Percentiles rank a stretch among this genome's conserved stretches.
Conservation (phyloP, 1,284 basidiomycete species). For the Lentinula novae-zelandiae region DNA sequence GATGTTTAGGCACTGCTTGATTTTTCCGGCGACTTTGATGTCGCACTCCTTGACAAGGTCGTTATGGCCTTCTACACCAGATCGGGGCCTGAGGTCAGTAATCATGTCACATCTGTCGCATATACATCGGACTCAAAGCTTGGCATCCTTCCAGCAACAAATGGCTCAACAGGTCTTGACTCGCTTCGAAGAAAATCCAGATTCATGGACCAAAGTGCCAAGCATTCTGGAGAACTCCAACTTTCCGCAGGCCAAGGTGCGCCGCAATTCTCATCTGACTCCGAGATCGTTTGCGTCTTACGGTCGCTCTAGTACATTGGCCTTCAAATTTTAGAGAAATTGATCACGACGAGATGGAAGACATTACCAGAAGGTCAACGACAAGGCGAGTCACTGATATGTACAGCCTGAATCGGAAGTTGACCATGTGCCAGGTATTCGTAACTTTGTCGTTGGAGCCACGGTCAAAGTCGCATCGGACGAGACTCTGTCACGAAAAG, state of each 20-base stretch:
- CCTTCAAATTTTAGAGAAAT: slow-evolving; percentile 91
- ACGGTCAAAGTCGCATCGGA: slow-evolving; percentile 93
- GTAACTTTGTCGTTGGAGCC: slow-evolving; percentile 95
- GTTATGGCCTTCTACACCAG: slow-evolving; percentile 82
- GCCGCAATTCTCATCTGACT: not conserved
- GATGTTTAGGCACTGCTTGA: slow-evolving; percentile 72
- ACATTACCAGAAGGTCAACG: slow-evolving; percentile 92
- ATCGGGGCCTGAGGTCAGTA: slow-evolving; percentile 64
- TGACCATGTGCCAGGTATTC: slow-evolving; percentile 63
- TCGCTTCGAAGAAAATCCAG: slow-evolving; percentile 97
- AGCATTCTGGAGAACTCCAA: slow-evolving; percentile 86
- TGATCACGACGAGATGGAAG: slow-evolving; percentile 96
- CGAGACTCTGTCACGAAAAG: slow-evolving; percentile 80
- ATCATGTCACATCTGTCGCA: slow-evolving; percentile 21
- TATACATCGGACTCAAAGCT: slow-evolving; percentile 18
- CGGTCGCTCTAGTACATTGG: slow-evolving; percentile 76
- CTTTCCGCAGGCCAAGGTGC: slow-evolving; percentile 91
- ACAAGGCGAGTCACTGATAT: slow-evolving; percentile 54
- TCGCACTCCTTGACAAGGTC: slow-evolving; percentile 81
- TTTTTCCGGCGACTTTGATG: slow-evolving; percentile 84
- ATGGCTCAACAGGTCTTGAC: slow-evolving; percentile 87
- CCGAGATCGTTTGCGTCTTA: slow-evolving; percentile 7
- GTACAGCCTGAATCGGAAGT: not conserved
- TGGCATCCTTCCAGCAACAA: slow-evolving; percentile 66
- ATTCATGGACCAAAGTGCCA: slow-evolving; percentile 97